phyloP scores from a whole-genome alignment of 2,329 filamentous ascomycete species.

The Thelonectria olida region DNA sequence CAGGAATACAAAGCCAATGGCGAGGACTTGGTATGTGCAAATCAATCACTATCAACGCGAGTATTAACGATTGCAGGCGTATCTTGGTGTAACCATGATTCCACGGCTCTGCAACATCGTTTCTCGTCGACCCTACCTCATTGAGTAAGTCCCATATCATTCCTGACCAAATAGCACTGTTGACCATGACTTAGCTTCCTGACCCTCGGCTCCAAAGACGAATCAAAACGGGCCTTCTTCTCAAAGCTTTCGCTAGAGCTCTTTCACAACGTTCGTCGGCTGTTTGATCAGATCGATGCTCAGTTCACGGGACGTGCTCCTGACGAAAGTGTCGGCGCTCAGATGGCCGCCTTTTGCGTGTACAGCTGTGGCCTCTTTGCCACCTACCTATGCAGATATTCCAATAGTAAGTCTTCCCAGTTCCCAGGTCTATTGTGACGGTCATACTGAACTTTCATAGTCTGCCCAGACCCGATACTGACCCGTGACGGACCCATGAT shows the following conservation, averaged over 20 bases:
- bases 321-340: slow-evolving; percentile 60
- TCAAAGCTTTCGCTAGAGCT: slow-evolving; percentile 55
- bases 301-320: slow-evolving; percentile 57
- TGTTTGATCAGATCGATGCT: slow-evolving; percentile 61
- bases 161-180: background rate
- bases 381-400: slow-evolving; percentile 62
- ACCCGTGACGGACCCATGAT: slow-evolving; percentile 54
- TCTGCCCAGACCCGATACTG: slow-evolving; percentile 53
- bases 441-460: slow-evolving; percentile 39
- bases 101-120: slow-evolving; percentile 66
- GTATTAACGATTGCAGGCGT: slow-evolving; percentile 51
- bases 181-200: slow-evolving; percentile 50
- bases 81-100: slow-evolving; percentile 64
- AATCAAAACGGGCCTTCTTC: slow-evolving; percentile 51
- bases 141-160: slow-evolving; percentile 51
- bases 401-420: slow-evolving; percentile 53
- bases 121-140: slow-evolving; percentile 62
- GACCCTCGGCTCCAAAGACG: slow-evolving; percentile 50
- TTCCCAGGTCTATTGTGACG: no score
- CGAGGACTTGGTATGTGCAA: slow-evolving; percentile 56
- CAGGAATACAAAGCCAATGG: slow-evolving; percentile 57
- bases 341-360: slow-evolving; percentile 64
- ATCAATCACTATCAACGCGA: background rate
- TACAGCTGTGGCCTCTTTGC: slow-evolving; percentile 64
- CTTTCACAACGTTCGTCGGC: slow-evolving; percentile 57